phyloP scores from a whole-genome alignment of 2,329 filamentous ascomycete species.

The Curvularia hawaiiensis region DNA sequence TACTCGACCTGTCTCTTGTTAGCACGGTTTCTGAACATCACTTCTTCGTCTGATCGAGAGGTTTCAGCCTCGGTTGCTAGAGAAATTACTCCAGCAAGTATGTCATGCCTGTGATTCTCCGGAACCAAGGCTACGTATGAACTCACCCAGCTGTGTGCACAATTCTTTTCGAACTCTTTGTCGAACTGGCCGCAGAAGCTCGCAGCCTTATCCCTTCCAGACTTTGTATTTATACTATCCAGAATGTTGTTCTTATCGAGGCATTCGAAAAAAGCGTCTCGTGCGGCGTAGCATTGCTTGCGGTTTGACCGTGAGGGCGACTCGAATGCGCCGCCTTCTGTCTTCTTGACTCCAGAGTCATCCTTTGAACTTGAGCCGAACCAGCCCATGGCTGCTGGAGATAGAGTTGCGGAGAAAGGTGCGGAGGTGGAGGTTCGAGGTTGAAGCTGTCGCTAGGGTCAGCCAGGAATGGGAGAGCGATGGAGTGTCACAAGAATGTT shows the following conservation, averaged over 20 bases:
- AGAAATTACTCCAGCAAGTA: not conserved
- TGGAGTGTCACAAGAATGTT: not conserved
- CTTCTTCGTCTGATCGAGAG: not conserved
- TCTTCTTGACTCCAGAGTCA: constrained; percentile 48
- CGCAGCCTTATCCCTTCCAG: constrained; percentile 54
- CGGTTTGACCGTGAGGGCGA: constrained; percentile 87
- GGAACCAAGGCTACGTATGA: not conserved
- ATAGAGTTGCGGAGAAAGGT: constrained; percentile 16
- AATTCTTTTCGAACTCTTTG: constrained; percentile 78
- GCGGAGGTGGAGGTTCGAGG: constrained; percentile 8
- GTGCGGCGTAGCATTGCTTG: constrained; percentile 83
- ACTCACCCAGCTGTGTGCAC: constrained; percentile 87
- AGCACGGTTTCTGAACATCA: constrained; percentile 10
- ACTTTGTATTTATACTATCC: constrained; percentile 68
- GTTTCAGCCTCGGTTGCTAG: not conserved
- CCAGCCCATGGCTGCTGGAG: constrained; percentile 58
- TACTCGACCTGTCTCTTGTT: constrained; percentile 75
- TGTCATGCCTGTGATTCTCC: not conserved
- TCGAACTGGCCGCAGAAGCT: constrained; percentile 66
- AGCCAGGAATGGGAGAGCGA: not conserved
- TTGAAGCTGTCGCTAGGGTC: constrained; percentile 14
- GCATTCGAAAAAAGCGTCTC: constrained; percentile 87
- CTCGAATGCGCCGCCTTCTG: constrained; percentile 62
- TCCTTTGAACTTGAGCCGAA: constrained; percentile 51
- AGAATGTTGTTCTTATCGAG: constrained; percentile 82